Conservation (phyloP, 345 rosid genomes). For the Corchorus olitorius region DNA sequence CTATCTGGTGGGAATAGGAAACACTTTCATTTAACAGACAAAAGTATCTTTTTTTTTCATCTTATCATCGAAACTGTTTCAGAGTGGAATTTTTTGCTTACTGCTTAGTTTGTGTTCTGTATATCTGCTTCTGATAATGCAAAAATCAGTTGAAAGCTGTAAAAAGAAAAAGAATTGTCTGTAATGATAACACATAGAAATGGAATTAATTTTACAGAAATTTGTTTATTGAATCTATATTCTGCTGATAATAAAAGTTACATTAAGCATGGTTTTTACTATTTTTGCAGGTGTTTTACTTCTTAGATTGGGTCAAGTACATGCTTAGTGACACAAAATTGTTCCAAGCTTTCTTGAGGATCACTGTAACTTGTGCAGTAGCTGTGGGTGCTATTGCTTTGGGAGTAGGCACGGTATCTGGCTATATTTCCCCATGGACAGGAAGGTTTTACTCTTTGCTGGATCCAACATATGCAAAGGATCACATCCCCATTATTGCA, state of each 20-base stretch:
- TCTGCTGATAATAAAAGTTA: not conserved
- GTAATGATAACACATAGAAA: not conserved
- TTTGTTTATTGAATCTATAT: not conserved
- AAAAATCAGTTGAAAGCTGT: not conserved
- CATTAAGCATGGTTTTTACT: constrained; percentile 11
- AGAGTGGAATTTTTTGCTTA: not conserved
- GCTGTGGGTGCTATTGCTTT: constrained; percentile 73
- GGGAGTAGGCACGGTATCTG: constrained; percentile 92
- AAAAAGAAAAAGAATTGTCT: not conserved
- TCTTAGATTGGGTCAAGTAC: constrained; percentile 93
- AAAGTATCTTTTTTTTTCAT: not conserved
- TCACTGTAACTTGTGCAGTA: constrained; percentile 74
- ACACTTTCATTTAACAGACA: not conserved
- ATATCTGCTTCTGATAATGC: not conserved
- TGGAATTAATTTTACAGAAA: not conserved
- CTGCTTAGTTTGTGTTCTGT: not conserved
- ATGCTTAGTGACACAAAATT: constrained; percentile 73
- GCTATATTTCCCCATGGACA: constrained; percentile 99
- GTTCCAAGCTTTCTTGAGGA: constrained; percentile 89
- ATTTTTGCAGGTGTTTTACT: constrained; percentile 79
- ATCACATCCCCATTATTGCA: constrained; percentile 97
- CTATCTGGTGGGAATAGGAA: not conserved
- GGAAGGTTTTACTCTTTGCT: constrained; percentile 95
- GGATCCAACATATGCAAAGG: constrained; percentile 98
- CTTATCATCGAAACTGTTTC: not conserved